Conservation (phyloP, 2,329 filamentous ascomycete genomes). For the Phialocephala subalpina region DNA sequence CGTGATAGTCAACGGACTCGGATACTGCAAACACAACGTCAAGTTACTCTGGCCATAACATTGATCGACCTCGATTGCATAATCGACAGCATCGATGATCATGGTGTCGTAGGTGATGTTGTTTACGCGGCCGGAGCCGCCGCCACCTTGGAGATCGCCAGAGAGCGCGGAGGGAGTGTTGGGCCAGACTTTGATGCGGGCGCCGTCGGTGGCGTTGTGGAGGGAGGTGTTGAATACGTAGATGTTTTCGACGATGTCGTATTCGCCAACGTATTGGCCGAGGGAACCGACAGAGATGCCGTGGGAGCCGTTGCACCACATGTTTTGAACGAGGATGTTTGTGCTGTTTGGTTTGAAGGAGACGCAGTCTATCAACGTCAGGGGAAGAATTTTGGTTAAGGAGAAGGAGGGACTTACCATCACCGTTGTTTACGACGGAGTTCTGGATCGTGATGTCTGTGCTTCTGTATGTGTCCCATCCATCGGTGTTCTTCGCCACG, state of each 20-base stretch:
- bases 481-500: constrained; percentile 71
- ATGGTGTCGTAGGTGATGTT: constrained; percentile 75
- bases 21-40: constrained; percentile 66
- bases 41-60: constrained; percentile 70
- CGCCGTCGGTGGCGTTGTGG: constrained; percentile 66
- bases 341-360: constrained; percentile 80
- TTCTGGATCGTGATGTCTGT: constrained; percentile 71
- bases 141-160: constrained; percentile 70
- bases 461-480: constrained; percentile 70
- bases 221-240: constrained; percentile 68
- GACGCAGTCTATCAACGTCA: constrained; percentile 62
- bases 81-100: constrained; percentile 67
- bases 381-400: background rate
- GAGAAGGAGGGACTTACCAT: constrained; percentile 49
- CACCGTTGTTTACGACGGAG: constrained; percentile 68
- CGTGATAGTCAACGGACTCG: constrained; percentile 61
- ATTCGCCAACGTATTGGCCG: constrained; percentile 67
- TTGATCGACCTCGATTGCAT: constrained; percentile 70
- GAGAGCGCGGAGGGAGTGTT: constrained; percentile 57
- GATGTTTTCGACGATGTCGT: constrained; percentile 75
- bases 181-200: constrained; percentile 79
- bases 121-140: constrained; percentile 65
- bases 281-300: constrained; percentile 78
- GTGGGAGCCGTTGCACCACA: constrained; percentile 74
- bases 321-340: constrained; percentile 71